These are phyloP conservation scores for Quercus gilva DNA, from an alignment of 306 rosid genomes.

Conservation along the genomic window DNA sequence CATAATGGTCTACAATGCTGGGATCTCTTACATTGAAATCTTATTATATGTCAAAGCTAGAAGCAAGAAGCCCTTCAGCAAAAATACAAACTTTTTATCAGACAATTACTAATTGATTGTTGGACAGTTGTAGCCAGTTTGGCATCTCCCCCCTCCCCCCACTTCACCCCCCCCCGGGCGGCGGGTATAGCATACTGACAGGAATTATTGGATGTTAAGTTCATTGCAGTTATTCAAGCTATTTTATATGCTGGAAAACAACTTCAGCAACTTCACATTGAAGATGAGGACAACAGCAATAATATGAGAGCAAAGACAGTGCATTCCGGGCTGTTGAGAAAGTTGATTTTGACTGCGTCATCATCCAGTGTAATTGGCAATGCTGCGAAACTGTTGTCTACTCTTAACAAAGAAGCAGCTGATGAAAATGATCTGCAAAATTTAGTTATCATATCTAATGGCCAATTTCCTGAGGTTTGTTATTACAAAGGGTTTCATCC, in stretches of 20 bases:
- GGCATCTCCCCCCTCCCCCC: neutral
- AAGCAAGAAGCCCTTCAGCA: neutral
- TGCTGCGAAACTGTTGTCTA: constrained; percentile 78
- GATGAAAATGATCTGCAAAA: constrained; percentile 66
- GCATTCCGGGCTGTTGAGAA: constrained; percentile 60
- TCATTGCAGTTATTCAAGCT: constrained; percentile 81
- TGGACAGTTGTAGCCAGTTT: neutral
- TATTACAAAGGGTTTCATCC: constrained; percentile 4
- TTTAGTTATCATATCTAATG: constrained; percentile 52
- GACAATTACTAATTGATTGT: constrained; percentile 17
- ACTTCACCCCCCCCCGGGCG: too few relatives aligned
- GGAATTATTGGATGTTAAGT: constrained; percentile 38
- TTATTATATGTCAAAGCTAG: neutral
- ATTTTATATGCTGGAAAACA: constrained; percentile 74
- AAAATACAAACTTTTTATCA: neutral
- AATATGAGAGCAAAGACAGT: constrained; percentile 19
- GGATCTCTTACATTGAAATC: neutral
- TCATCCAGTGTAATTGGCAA: constrained; percentile 55
- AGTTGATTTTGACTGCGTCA: constrained; percentile 68
- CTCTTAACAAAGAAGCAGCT: constrained; percentile 76
- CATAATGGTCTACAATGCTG: neutral
- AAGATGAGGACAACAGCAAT: constrained; percentile 34
- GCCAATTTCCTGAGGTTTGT: constrained; percentile 74
- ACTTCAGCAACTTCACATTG: constrained; percentile 68
- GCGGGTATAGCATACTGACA: neutral